These are phyloP conservation scores for Cytospora paraplurivora DNA, from an alignment of 2,329 filamentous ascomycete species.

Conservation along the genomic window DNA sequence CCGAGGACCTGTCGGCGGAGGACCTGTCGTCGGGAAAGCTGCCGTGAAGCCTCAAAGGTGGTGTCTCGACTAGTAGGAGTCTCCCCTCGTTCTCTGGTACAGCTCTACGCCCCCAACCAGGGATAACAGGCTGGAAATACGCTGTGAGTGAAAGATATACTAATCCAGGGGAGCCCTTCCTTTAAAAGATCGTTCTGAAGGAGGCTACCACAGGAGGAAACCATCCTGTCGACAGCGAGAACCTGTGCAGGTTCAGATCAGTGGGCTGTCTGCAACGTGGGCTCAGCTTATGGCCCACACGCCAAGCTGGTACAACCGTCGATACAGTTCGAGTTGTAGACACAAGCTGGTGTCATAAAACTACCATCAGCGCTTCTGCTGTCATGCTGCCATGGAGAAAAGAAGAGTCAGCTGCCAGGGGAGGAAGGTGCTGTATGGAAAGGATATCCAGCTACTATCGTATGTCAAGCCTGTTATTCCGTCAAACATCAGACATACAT, in stretches of 20 bases:
- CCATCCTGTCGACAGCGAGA: not conserved
- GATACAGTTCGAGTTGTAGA: not conserved
- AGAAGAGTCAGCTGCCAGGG: not conserved
- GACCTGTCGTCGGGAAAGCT: not conserved
- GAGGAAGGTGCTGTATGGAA: not conserved
- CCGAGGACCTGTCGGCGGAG: not conserved
- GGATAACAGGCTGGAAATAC: not conserved
- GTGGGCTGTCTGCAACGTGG: not conserved
- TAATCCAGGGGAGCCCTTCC: not conserved
- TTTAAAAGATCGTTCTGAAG: not conserved
- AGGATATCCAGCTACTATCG: too few species aligned
- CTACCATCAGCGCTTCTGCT: not conserved
- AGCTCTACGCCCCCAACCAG: too few species aligned
- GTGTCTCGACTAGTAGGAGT: too few species aligned
- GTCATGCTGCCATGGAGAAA: not conserved
- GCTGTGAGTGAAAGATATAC: not conserved
- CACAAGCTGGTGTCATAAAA: not conserved
- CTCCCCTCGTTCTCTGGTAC: too few species aligned
- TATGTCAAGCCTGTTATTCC: too few species aligned
- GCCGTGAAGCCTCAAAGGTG: too few species aligned
- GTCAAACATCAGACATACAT: too few species aligned
- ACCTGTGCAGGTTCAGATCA: not conserved
- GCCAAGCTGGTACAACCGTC: conserved; percentile 1
- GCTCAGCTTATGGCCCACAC: conserved; percentile 2
- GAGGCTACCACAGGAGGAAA: not conserved